Conservation (phyloP, 371 early-diverging fungal species). For the Racocetra persica region DNA sequence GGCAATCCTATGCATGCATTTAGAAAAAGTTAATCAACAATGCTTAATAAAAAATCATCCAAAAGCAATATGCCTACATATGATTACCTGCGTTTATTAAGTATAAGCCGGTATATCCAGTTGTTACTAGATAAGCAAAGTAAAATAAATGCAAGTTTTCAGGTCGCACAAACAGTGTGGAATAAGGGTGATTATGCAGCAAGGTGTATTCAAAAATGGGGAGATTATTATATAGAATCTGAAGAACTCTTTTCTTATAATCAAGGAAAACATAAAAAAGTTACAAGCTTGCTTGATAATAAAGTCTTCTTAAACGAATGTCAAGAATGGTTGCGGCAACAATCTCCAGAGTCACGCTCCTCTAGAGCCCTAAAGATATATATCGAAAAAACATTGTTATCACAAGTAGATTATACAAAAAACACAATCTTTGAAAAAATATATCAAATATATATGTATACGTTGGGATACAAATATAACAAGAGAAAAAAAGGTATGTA, state of each 20-base stretch:
- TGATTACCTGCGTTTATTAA: not conserved
- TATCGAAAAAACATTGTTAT: slow-evolving; percentile 23
- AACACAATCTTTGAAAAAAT: slow-evolving; percentile 25
- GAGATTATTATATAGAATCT: not conserved
- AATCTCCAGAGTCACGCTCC: not conserved
- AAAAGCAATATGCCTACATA: no score
- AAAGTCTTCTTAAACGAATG: not conserved
- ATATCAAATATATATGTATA: slow-evolving; percentile 16
- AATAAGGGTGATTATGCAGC: not conserved
- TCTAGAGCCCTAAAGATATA: not conserved
- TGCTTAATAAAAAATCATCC: no score
- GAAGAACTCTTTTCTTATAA: not conserved
- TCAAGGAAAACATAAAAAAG: slow-evolving; percentile 22
- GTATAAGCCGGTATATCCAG: not conserved
- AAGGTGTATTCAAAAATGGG: slow-evolving; percentile 18
- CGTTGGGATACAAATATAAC: slow-evolving; percentile 14
- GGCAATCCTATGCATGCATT: no score
- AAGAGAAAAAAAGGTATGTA: slow-evolving; percentile 4
- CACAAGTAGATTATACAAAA: slow-evolving; percentile 6
- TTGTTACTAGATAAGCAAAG: not conserved
- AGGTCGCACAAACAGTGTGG: not conserved
- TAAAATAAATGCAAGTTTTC: not conserved
- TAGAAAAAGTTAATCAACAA: no score
- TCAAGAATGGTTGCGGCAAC: slow-evolving; percentile 24
- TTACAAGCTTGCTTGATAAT: not conserved